These are phyloP conservation scores for Cytospora leucostoma DNA, from an alignment of 2,329 filamentous ascomycete species.

Conservation along the genomic window DNA sequence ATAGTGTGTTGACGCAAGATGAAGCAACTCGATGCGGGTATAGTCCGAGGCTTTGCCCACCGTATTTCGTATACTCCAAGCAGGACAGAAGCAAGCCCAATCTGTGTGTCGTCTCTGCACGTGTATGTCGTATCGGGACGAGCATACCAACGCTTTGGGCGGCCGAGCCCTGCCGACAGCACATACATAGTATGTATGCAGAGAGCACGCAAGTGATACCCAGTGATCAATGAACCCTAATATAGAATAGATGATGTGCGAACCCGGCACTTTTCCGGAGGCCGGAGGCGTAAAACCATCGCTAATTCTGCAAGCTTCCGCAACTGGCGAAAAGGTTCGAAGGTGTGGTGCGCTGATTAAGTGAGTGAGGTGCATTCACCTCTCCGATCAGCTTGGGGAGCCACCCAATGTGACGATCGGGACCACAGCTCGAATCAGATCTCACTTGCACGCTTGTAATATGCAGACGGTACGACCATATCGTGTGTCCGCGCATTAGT, in stretches of 20 bases:
- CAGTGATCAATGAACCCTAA: background rate
- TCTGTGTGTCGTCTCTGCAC: background rate
- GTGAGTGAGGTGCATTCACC: background rate
- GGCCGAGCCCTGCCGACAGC: background rate
- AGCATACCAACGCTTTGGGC: too few species aligned
- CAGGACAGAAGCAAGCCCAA: constrained; percentile 9
- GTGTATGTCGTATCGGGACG: background rate
- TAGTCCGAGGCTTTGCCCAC: background rate
- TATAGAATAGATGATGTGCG: background rate
- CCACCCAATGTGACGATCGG: background rate
- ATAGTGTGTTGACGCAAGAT: constrained; percentile 3
- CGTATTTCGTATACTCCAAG: background rate
- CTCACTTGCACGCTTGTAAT: background rate
- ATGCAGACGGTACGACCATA: background rate
- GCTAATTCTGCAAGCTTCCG: background rate
- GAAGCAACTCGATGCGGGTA: background rate
- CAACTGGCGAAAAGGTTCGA: background rate
- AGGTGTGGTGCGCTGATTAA: background rate
- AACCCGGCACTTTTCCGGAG: background rate
- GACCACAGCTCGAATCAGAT: background rate
- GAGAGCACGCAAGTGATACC: background rate
- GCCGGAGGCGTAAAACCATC: background rate
- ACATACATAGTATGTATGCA: background rate
- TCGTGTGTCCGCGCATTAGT: background rate
- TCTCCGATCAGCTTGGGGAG: background rate